Evolutionary conservation across 345 rosid genomes (phyloP), one percentile per base, ranked within the genome.

Genomic region (Camelina hispida): DNA sequence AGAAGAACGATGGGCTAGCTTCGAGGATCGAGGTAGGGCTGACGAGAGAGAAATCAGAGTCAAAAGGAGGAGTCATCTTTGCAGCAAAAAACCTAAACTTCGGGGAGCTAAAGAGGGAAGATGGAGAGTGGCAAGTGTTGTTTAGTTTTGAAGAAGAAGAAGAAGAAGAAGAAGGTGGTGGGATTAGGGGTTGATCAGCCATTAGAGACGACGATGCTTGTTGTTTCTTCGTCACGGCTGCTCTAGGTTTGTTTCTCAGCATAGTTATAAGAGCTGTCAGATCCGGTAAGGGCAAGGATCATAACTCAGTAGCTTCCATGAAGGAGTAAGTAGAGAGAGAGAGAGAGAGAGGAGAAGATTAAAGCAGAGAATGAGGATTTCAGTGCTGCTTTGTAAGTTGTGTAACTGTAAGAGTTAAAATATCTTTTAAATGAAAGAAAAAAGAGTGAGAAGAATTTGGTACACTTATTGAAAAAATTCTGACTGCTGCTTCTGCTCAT

Each of bases 11-110:
- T 17, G 82, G 76, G 80, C 76, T 86, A 17, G 78, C 35, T 77
- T 90, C 89, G 4, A 87, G 87, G 68, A 86, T 83, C 3, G 91
- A 83, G 42, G 89, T 87, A 3, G 88, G 96, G 77, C 93, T 89
- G 51, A 74, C 60, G 42, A 75, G 74, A 10, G 80, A 67, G 65
- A 69, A 54, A 18, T 87, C 91, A 9, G 83, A 28, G 38, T 86
- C 93, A 18, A 83, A 72, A 69, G 82, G 67, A 65, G 40, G 67
- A 65, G 35, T 46, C 14, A 78, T 65, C 69, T 81, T 84, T 5
- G 82, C 57, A 32, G 86, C 72, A 43, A 89, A 83, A 80, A 83
- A 86, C 75, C 79, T 84, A 73, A 87, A 86, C 68, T 83, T 81
- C 18, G 85, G 84, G 63, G 94, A 84, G 60, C 37, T 80, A 28